phyloP scores from a whole-genome alignment of 2,329 filamentous ascomycete genomes.

The Aspergillus sp. region DNA sequence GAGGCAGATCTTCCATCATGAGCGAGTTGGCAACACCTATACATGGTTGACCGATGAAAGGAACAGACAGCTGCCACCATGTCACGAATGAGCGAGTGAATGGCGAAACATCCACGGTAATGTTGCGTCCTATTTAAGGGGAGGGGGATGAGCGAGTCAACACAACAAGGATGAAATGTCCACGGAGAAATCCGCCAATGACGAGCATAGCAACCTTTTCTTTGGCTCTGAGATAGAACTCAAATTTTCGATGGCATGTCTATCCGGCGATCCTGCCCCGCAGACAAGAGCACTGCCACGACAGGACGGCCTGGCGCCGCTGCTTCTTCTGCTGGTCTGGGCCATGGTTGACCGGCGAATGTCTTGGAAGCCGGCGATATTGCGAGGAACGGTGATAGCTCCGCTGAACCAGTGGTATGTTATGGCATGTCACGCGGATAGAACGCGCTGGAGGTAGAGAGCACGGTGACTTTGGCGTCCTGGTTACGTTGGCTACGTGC shows the following conservation, averaged over 20 bases:
- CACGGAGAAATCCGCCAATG: too few species aligned
- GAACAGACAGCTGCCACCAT: background rate
- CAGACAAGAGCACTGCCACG: constrained; percentile 4
- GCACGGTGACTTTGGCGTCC: too few species aligned
- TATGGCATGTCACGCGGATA: too few species aligned
- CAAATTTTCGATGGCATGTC: too few species aligned
- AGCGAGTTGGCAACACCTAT: background rate
- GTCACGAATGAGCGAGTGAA: background rate
- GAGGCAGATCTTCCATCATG: constrained; percentile 10
- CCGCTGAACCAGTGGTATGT: background rate
- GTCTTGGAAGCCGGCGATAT: background rate
- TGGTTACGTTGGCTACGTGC: too few species aligned
- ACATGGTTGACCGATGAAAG: constrained; percentile 4
- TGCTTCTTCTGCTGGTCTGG: background rate
- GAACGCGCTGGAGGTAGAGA: too few species aligned
- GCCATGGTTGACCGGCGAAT: background rate
- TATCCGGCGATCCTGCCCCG: background rate
- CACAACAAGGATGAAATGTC: too few species aligned
- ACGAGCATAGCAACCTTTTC: too few species aligned
- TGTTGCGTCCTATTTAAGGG: too few species aligned
- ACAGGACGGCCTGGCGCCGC: background rate
- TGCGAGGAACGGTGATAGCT: background rate
- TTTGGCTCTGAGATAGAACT: too few species aligned
- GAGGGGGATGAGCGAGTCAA: too few species aligned
- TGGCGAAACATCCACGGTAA: too few species aligned